These are phyloP conservation scores for Musa balbisiana DNA, from an alignment of 202 grass and related monocot genomes.

Conservation along the genomic window DNA sequence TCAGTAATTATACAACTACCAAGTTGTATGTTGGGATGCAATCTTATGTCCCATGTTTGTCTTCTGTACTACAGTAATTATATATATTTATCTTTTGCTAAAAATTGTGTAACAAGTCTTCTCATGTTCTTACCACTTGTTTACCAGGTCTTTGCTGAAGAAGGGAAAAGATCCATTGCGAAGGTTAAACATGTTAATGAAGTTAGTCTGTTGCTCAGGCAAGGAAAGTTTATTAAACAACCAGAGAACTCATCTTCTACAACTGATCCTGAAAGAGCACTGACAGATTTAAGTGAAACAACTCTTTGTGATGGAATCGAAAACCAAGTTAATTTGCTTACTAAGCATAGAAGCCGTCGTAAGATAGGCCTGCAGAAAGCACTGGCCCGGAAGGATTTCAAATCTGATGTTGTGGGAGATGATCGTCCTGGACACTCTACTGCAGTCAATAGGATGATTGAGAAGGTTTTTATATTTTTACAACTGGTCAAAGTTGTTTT, in stretches of 20 bases:
- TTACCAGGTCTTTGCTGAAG: conserved; percentile 64
- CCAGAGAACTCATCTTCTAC: conserved; percentile 37
- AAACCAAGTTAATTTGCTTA: conserved; percentile 37
- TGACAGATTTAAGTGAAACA: conserved; percentile 37
- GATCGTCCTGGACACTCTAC: conserved; percentile 35
- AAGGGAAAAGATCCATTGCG: conserved; percentile 54
- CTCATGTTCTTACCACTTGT: not conserved
- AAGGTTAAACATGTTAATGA: conserved; percentile 43
- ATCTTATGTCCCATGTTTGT: not conserved
- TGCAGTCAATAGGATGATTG: conserved; percentile 32
- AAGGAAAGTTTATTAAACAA: conserved; percentile 40
- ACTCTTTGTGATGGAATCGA: conserved; percentile 28
- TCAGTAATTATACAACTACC: too few species aligned
- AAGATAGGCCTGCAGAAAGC: conserved; percentile 71
- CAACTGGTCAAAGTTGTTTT: conserved; percentile 19
- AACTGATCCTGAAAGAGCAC: conserved; percentile 38
- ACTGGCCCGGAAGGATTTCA: conserved; percentile 49
- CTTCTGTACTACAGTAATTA: not conserved
- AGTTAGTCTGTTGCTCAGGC: conserved; percentile 40
- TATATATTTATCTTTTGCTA: not conserved
- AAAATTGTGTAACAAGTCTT: not conserved
- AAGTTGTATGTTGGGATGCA: too few species aligned
- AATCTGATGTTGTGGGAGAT: conserved; percentile 36
- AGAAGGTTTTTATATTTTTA: conserved; percentile 50
- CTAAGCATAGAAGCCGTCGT: conserved; percentile 48